phyloP scores from a whole-genome alignment of 345 rosid species.

The Noccaea bulbosa region DNA sequence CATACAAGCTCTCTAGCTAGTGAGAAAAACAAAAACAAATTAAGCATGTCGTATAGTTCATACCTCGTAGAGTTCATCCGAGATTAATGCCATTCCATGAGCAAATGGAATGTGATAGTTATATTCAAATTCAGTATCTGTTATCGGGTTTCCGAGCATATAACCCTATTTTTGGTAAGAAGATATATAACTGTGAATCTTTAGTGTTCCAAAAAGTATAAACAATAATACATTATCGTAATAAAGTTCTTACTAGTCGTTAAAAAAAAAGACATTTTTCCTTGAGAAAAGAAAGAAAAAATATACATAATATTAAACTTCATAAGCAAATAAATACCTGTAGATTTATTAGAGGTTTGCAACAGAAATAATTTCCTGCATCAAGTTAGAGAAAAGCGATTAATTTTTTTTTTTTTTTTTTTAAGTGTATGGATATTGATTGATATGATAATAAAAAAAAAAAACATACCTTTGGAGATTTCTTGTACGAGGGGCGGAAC shows the following conservation, averaged over 20 bases:
- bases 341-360: constrained; percentile 43
- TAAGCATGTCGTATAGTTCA: not conserved
- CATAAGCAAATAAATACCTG: constrained; percentile 34
- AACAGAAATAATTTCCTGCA: constrained; percentile 27
- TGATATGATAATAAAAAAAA: not conserved
- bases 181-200: not conserved
- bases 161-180: constrained; percentile 48
- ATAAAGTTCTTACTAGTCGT: too few species aligned
- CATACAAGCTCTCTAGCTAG: not conserved
- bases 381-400: not conserved
- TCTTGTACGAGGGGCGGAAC: constrained; percentile 56
- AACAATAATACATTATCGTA: not conserved
- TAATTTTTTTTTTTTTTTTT: not conserved
- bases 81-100: constrained; percentile 55
- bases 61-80: constrained; percentile 62
- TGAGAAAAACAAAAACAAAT: not conserved
- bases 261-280: not conserved
- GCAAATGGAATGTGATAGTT: constrained; percentile 49
- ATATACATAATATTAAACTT: not conserved
- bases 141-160: constrained; percentile 50
- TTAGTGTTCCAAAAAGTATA: not conserved
- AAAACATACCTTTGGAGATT: constrained; percentile 35
- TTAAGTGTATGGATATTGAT: not conserved
- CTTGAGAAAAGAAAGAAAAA: not conserved
- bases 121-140: constrained; percentile 36